A percentile compares a stretch with the other conserved stretches of the same genome.
These are phyloP conservation scores for Coemansia furcata DNA, from an alignment of 192 early-diverging fungal species.

Conservation along the genomic window DNA sequence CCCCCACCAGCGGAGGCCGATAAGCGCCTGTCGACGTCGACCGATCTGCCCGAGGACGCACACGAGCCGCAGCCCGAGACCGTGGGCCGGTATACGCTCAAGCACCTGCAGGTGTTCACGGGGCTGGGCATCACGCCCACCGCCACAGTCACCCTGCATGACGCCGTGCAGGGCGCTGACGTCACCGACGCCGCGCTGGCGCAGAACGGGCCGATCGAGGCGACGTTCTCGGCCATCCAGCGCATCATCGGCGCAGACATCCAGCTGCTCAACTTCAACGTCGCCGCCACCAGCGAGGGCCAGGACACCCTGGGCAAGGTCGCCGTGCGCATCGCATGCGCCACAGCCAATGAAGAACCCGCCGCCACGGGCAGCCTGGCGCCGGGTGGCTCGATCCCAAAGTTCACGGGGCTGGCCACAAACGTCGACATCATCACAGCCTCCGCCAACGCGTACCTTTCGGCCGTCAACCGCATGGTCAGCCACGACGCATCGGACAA, in stretches of 20 bases:
- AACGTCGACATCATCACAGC: slow-evolving; percentile 87
- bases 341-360: slow-evolving; percentile 49
- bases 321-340: slow-evolving; percentile 70
- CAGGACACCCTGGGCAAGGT: slow-evolving; percentile 88
- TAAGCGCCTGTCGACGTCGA: not conserved
- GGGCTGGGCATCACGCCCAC: slow-evolving; percentile 72
- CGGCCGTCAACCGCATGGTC: slow-evolving; percentile 72
- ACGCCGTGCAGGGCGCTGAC: slow-evolving; percentile 51
- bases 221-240: slow-evolving; percentile 87
- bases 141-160: slow-evolving; percentile 75
- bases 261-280: slow-evolving; percentile 80
- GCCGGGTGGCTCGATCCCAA: slow-evolving; percentile 27
- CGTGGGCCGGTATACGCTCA: slow-evolving; percentile 57
- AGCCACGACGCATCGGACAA: slow-evolving; percentile 30
- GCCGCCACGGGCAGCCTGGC: slow-evolving; percentile 14
- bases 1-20: not conserved
- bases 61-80: not conserved
- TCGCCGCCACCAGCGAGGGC: slow-evolving; percentile 83
- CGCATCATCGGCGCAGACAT: slow-evolving; percentile 72
- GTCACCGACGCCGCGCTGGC: slow-evolving; percentile 77
- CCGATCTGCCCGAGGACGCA: not conserved
- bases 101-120: slow-evolving; percentile 75
- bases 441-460: slow-evolving; percentile 83
- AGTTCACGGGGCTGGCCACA: slow-evolving; percentile 72
- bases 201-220: slow-evolving; percentile 81